Base-by-base conservation (phyloP, 306 rosid species). In the Acacia confusa region DNA sequence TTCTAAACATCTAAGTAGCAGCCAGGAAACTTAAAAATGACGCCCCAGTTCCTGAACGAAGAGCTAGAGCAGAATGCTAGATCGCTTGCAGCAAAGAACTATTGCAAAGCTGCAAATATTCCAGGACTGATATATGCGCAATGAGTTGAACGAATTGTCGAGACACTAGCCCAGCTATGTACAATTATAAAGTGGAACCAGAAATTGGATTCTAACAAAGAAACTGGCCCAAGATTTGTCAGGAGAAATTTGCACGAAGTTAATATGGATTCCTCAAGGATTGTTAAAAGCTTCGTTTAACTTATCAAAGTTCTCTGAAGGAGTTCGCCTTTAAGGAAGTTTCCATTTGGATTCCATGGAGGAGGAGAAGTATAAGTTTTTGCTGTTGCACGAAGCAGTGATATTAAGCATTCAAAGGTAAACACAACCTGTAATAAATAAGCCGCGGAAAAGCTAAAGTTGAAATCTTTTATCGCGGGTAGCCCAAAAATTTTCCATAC, bases 391-490 rank as follows among this genome's bases (percentile, higher is more conserved):
- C 5, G 9, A 65, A 32, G 44, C 43, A 34, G 14, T 65, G 45
- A 32, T 20, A 65, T 65, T 14, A 65, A 32, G 15, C 32, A 44
- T 44, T 30, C 3, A 0, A 61, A 71, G 34, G 57, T 30, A 41
- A 67, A 70, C 34, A 27, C 17, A 1, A 41, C 27, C 57, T 38
- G 14, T 74, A 25, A 4, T 32, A 75, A 60, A 0, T 27, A 40
- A 70, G 34, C 34, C 30, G 65, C 17, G 11, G 36, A 47, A 44
- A 57, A 64, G 81, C 14, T 72, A 63, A 73, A 78, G 43, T 48
- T 25, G 83, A 60, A 83, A 47, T 41, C 67, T 70, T 86, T 82
- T 40, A 50, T 72, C 45, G 20, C 17, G 72, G 74, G 81, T 22
- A 74, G 71, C 50, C 68, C 41, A 77, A 24, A 36, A 72, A 72